phyloP scores from a whole-genome alignment of 129 eudicot species.

The Escallonia herrerae region DNA sequence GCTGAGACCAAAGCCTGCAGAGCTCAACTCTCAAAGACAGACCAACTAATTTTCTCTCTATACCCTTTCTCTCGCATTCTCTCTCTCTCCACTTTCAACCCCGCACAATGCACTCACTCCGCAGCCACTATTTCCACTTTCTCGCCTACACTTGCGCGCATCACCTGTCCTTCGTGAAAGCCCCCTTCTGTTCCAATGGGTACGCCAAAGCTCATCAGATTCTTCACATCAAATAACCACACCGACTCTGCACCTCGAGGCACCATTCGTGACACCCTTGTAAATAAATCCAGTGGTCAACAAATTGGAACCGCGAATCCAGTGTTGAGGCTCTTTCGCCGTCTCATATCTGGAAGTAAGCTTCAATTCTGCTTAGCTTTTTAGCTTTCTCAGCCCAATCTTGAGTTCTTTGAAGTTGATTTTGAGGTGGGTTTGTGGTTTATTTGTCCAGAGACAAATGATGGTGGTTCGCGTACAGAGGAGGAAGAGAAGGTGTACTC shows the following conservation, averaged over 20 bases:
- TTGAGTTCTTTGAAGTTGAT: neutral
- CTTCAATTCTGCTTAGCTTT: too few relatives aligned
- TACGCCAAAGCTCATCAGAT: neutral
- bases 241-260: neutral
- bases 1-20: too few relatives aligned
- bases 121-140: neutral
- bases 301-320: neutral
- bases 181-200: neutral
- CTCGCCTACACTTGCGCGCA: neutral
- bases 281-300: neutral
- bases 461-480: constrained; percentile 15
- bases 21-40: too few relatives aligned
- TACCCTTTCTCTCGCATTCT: too few relatives aligned
- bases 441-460: neutral
- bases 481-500: constrained; percentile 23
- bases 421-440: neutral
- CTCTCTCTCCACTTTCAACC: too few relatives aligned
- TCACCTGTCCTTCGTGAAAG: neutral
- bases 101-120: neutral
- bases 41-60: too few relatives aligned
- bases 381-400: too few relatives aligned
- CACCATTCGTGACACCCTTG: neutral
- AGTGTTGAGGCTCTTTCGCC: neutral
- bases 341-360: neutral
- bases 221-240: neutral